Base-by-base conservation (phyloP, 1,284 basidiomycete genomes). In the Cutaneotrichosporon sp. region DNA sequence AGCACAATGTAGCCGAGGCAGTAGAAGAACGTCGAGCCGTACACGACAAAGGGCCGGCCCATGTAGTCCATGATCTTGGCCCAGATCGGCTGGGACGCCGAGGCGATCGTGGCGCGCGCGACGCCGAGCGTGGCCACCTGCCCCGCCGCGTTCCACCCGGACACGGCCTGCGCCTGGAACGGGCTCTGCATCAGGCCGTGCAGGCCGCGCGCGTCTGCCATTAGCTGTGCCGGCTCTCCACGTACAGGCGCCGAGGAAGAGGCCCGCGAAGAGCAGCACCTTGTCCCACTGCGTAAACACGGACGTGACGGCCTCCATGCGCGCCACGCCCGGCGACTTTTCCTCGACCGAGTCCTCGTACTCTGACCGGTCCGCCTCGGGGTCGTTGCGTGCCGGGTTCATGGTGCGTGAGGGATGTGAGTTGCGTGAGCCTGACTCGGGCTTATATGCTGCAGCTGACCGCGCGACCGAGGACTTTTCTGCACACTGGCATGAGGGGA, bases 51-150 rank as follows among this genome's bases (percentile, higher is more conserved):
- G 1, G 79, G 80, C 49, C 83, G 79, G 3, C 83, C 83, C 11
- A 82, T 71, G 31, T 89, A 85, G 71, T 92, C 90, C 4, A 89
- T 85, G 33, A 91, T 76, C 77, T 91, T 91, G 3, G 90, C 90
- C 68, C 90, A 87, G 46, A 90, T 83, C 1, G 90, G 90, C 79
- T 92, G 92, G 27, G 89, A 84, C 36, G 86, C 82, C 22, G 87
- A 85, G 56, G 86, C 81, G 59, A 83, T 80, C 70, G 83, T 81
- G 1, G 80, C 78, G 45, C 58, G 58, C 27, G 47, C 52, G 18
- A 64, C 62, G 22, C 45, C 45, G 36, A 64, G 51, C 13, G 45
- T 60, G 0, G 62, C 43, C 1, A 52, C 31, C 22, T 60, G 54
- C 24, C 45, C 58, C 4, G 62, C 58, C 0, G 45, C 36, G 42